Conservation (phyloP, 768 basidiomycete genomes). For the Flagelloscypha sp. region DNA sequence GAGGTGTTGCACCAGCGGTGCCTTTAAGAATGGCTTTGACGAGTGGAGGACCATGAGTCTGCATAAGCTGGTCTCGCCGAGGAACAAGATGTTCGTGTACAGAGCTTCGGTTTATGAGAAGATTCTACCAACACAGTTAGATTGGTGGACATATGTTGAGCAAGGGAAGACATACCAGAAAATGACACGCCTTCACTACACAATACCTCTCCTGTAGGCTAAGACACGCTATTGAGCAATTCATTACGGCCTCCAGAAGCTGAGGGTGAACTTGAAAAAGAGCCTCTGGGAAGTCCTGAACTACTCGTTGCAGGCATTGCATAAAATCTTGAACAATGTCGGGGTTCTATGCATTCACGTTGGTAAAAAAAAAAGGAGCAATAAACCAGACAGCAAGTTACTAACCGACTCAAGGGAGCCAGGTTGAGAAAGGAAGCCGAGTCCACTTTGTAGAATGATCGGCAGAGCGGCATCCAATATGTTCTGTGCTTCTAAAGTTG, state of each 20-base stretch:
- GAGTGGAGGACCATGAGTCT: conserved; percentile 52
- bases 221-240: conserved; percentile 59
- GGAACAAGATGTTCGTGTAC: conserved; percentile 52
- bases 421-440: conserved; percentile 43
- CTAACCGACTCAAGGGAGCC: conserved; percentile 67
- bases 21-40: conserved; percentile 70
- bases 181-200: conserved; percentile 71
- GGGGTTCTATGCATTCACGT: conserved; percentile 53
- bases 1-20: conserved; percentile 78
- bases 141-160: not conserved
- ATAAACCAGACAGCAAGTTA: conserved; percentile 5
- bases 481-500: conserved; percentile 24
- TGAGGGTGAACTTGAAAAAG: conserved; percentile 60
- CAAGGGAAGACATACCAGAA: conserved; percentile 49
- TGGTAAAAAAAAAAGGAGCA: not conserved
- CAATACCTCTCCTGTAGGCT: conserved; percentile 80
- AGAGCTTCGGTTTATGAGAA: conserved; percentile 60
- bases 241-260: conserved; percentile 58
- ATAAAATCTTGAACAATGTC: conserved; percentile 90
- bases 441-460: conserved; percentile 48
- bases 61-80: conserved; percentile 43
- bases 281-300: conserved; percentile 49
- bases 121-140: conserved; percentile 32
- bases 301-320: conserved; percentile 70
- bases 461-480: conserved; percentile 51